Evolutionary conservation across 495 filamentous ascomycete genomes (phyloP), one percentile per base, ranked within the genome.

Genomic region (Xylona heveae): DNA sequence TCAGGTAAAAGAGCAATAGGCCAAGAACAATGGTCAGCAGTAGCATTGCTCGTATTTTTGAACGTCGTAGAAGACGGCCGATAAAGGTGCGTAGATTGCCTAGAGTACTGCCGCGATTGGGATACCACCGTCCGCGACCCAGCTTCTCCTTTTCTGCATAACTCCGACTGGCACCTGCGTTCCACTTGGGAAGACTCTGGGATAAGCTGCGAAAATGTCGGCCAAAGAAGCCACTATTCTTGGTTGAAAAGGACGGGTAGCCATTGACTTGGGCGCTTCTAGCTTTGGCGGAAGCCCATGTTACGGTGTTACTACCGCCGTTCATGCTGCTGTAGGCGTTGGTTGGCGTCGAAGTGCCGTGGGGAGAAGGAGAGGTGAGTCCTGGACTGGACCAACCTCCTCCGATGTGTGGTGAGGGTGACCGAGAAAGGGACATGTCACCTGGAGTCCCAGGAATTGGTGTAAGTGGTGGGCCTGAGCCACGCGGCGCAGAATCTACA

Each of bases 371-470:
- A 36, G 70, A 66, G 29, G 66, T 72, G 31, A 90, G 59, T 19
- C 78, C 80, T 13, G 82, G 82, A 52, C 72, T 85, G 36, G 78
- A 68, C 82, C 83, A 91, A 41, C 80, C 81, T 44, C 76, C 79
- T 41, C 75, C 76, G 39, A 66, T 69, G 34, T 66, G 64, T 38
- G 80, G 81, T 30, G 78, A 85, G 28, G 80, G 80, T 44, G 79
- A 85, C 52, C 78, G 69, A 33, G 79, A 83, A 34, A 82, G 52
- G 41, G 80, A 78, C 82, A 91, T 90, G 39, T 42, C 30, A 33
- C 30, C 12, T 32, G 48, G 49, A 5, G 49, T 50, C 23, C 40
- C 40, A n/a, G 49, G 46, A 9, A 50, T 30, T 7, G 35, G 25
- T 6, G 35, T 16, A 3, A 30, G 25, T 10, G 37, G 22, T 13